These are phyloP conservation scores for Panicum miliaceum DNA, from an alignment of 176 grass and related monocot genomes.

Conservation along the genomic window DNA sequence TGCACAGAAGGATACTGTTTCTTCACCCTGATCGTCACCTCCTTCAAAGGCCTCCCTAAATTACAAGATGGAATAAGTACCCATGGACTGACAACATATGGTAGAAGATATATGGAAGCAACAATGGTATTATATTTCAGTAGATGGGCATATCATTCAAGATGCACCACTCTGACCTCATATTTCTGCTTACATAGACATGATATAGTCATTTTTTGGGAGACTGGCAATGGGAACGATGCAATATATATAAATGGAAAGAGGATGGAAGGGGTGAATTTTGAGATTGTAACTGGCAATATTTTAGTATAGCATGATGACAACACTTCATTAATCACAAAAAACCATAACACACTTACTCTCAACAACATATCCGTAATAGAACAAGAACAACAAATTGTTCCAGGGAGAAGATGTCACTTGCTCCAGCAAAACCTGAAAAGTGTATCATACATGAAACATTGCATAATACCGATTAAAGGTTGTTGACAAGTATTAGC, in stretches of 20 bases:
- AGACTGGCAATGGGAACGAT: neutral
- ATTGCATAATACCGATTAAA: neutral
- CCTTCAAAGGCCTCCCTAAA: conserved; percentile 72
- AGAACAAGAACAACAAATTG: conserved; percentile 83
- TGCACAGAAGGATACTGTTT: conserved; percentile 91
- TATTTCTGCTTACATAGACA: neutral
- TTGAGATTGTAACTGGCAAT: neutral
- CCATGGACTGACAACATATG: neutral
- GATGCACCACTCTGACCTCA: neutral
- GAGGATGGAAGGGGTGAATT: neutral
- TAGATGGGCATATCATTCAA: neutral
- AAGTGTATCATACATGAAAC: conserved; percentile 36
- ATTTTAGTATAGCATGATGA: neutral
- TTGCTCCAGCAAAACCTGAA: conserved; percentile 87
- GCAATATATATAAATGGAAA: neutral
- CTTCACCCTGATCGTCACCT: conserved; percentile 74
- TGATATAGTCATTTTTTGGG: neutral
- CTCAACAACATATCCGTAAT: conserved; percentile 89
- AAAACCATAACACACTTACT: conserved; percentile 59
- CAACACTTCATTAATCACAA: neutral
- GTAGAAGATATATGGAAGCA: neutral
- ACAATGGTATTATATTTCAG: conserved; percentile 1
- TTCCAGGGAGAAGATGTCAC: conserved; percentile 81
- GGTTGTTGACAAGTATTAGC: neutral
- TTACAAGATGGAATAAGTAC: conserved; percentile 34